These are phyloP conservation scores for Globisporangium radiosum DNA, from an alignment of 352 stramenopile genomes.

Conservation along the genomic window DNA sequence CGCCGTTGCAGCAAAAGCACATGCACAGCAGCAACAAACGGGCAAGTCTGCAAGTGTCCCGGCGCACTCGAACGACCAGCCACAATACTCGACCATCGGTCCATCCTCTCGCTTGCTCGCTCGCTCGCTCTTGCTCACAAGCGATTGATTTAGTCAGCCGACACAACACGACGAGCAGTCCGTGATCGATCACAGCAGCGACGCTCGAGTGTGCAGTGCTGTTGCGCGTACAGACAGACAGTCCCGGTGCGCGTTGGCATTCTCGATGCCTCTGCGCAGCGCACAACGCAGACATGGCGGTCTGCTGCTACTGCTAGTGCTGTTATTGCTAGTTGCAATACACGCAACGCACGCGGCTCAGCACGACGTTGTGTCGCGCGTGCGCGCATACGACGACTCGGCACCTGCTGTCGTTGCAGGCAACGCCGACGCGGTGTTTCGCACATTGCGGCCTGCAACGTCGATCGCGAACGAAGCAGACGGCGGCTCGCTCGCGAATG, in stretches of 20 bases:
- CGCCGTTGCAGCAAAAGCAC: too few relatives aligned
- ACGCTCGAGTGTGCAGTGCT: background rate
- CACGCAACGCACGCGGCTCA: background rate
- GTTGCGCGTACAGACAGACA: background rate
- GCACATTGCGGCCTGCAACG: constrained; percentile 5
- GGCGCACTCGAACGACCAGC: background rate
- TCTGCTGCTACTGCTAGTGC: constrained; percentile 1
- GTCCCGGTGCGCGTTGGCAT: background rate
- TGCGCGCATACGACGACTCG: constrained; percentile 6
- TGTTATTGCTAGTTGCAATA: constrained; percentile 1
- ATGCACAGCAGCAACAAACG: too few relatives aligned
- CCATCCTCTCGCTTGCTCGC: background rate
- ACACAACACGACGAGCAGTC: background rate
- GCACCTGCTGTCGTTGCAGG: background rate
- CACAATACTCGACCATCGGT: background rate
- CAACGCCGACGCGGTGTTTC: background rate
- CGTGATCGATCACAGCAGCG: too few relatives aligned
- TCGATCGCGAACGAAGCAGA: constrained; percentile 8
- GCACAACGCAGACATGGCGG: background rate
- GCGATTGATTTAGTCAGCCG: background rate
- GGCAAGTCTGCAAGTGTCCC: too few relatives aligned
- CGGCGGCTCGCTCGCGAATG: background rate
- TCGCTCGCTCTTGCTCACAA: background rate
- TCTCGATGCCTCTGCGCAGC: constrained; percentile 4
- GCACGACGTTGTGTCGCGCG: constrained; percentile 3